Conservation (phyloP, 2,329 filamentous ascomycete genomes). For the Trichoderma citrinoviride region DNA sequence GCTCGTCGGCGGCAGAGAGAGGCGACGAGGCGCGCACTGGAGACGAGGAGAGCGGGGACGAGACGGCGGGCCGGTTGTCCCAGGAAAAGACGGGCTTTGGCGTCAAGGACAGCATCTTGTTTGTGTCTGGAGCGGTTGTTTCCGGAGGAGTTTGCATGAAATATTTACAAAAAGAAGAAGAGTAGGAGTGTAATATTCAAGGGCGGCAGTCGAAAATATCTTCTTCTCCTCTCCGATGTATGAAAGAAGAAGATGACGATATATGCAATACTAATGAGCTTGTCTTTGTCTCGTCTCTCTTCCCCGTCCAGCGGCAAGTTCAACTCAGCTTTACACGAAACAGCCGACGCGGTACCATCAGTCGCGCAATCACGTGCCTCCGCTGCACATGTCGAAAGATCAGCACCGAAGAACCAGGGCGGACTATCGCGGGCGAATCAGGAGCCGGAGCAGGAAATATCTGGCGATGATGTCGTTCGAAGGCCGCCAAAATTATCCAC, state of each 20-base stretch:
- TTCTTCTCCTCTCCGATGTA: no score
- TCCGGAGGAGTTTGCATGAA: slow-evolving; percentile 38
- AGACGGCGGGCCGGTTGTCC: slow-evolving; percentile 46
- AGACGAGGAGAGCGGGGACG: slow-evolving; percentile 60
- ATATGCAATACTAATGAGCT: background rate
- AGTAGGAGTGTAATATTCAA: background rate
- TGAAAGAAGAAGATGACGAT: background rate
- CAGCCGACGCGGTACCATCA: slow-evolving; percentile 14
- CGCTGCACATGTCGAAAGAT: background rate
- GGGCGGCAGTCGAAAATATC: background rate
- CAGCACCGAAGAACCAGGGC: background rate
- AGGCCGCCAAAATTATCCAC: slow-evolving; percentile 16
- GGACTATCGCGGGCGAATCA: slow-evolving; percentile 21
- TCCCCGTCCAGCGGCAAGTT: no score
- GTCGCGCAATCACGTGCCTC: slow-evolving; percentile 18
- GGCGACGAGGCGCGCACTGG: slow-evolving; percentile 53
- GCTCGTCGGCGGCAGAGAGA: slow-evolving; percentile 44
- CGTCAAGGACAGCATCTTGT: slow-evolving; percentile 44
- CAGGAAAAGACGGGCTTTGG: slow-evolving; percentile 45
- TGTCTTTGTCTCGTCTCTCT: background rate
- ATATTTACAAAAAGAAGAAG: background rate
- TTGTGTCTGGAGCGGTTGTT: slow-evolving; percentile 26
- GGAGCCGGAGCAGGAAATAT: slow-evolving; percentile 15
- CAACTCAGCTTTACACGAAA: no score
- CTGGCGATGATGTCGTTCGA: slow-evolving; percentile 22